Conservation (phyloP, 345 rosid genomes). For the Punica granatum region DNA sequence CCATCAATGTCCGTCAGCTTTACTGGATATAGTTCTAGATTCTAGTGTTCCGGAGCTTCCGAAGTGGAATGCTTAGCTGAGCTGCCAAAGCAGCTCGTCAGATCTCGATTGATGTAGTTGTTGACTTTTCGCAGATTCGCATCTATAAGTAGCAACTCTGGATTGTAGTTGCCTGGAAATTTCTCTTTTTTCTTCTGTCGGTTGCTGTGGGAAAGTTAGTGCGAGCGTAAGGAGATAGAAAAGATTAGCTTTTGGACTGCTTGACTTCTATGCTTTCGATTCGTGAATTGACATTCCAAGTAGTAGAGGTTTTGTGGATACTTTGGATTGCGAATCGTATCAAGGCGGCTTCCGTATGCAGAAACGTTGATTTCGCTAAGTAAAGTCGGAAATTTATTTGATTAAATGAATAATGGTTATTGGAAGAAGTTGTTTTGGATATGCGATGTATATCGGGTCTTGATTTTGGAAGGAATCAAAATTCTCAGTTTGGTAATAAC, state of each 20-base stretch:
- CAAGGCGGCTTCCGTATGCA: background rate
- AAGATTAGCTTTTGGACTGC: background rate
- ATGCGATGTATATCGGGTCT: background rate
- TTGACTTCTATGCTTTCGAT: background rate
- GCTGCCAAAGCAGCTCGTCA: background rate
- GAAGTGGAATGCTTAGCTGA: background rate
- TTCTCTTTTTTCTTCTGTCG: background rate
- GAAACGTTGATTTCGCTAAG: background rate
- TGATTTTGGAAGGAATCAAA: background rate
- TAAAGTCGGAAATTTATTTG: background rate
- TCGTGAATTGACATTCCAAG: background rate
- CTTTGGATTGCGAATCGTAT: conserved; percentile 14
- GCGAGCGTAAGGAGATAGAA: background rate
- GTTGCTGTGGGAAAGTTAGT: background rate
- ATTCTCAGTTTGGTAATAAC: background rate
- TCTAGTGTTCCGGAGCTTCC: background rate
- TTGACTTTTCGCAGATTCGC: background rate
- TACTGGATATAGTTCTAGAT: background rate
- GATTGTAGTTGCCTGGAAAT: background rate
- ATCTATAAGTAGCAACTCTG: background rate
- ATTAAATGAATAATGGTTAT: background rate
- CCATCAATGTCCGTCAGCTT: background rate
- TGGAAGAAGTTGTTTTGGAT: background rate
- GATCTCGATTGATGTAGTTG: background rate
- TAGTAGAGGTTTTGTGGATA: conserved; percentile 21